phyloP scores from a whole-genome alignment of 176 grass and related monocot genomes.

The Avena atlantica region DNA sequence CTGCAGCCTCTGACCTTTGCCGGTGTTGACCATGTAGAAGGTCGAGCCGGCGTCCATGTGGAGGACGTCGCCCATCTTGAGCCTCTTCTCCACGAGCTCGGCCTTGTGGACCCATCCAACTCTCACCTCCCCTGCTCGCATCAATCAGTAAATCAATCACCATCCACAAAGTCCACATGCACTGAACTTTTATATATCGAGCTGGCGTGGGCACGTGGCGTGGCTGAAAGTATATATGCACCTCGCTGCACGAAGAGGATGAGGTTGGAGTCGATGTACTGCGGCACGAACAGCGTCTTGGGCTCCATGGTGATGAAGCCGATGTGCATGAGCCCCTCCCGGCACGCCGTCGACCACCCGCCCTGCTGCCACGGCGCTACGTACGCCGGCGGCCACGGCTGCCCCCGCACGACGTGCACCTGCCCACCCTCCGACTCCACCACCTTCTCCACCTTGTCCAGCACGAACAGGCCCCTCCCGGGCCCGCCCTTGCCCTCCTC shows the following conservation, averaged over 20 bases:
- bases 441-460: conserved; percentile 82
- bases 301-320: conserved; percentile 94
- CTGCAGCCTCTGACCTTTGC: conserved; percentile 73
- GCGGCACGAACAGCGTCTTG: conserved; percentile 87
- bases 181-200: too few relatives aligned
- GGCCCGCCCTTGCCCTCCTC: conserved; percentile 32
- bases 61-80: conserved; percentile 91
- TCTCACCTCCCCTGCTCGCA: conserved; percentile 66
- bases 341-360: not conserved
- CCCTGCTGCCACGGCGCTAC: conserved; percentile 6
- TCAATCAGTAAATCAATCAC: not conserved
- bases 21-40: conserved; percentile 88
- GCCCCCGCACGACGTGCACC: conserved; percentile 72
- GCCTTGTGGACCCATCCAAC: conserved; percentile 80
- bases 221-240: not conserved
- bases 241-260: conserved; percentile 77
- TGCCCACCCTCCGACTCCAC: conserved; percentile 75
- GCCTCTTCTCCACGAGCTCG: conserved; percentile 66
- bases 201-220: too few relatives aligned
- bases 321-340: conserved; percentile 66
- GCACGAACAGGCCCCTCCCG: conserved; percentile 58
- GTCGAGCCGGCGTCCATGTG: conserved; percentile 83
- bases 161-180: not conserved
- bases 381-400: not conserved
- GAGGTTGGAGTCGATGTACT: conserved; percentile 84